Evolutionary conservation across 2,329 filamentous ascomycete genomes (phyloP), one percentile per base, ranked within the genome.

Genomic region (Emericellopsis atlantica): DNA sequence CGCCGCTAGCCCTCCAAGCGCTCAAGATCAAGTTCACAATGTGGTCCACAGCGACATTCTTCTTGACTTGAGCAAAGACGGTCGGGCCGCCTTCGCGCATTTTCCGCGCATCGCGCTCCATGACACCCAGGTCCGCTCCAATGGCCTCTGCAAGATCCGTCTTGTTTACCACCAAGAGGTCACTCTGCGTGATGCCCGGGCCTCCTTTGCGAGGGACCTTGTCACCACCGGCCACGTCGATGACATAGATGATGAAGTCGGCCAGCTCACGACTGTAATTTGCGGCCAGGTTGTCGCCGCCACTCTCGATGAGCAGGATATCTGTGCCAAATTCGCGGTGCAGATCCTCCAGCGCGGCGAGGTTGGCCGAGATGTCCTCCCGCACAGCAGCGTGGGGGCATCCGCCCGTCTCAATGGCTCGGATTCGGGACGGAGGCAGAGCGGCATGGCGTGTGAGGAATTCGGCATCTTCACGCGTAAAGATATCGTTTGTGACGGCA

Each of bases 401-500:
- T 11, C 92, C 92, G 50, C 92, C 92, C 2, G 92, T 98, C 66
- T 98, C 92, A 62, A 98, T 96, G 56, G 92, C 92, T 45, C 83
- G 79, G 67, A 96, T 96, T 45, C 90, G 85, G 23, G 74, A 62
- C 5, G 89, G 74, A 0, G 89, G 83, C 0, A 96, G 80, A 6
- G 92, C 92, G 48, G 76, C 73, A 72, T 95, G 74, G 43, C 80
- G 79, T 44, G 87, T 94, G 22, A 98, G 79, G 68, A 98, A 98
- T 64, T 96, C 92, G 68, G 89, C 89, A 70, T 98, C 92, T 66
- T 98, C 92, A 48, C 84, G 83, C 18, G 90, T 96, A 72, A 96
- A 96, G 70, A 96, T 96, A 70, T 96, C 90, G 72, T 96, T 96
- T 39, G 92, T 98, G 18, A 98, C 90, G 45, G 88, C 92, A 1